A percentile compares a stretch with the other conserved stretches of the same genome.
phyloP scores from a whole-genome alignment of 148 eudicot genomes.

The Talinum fruticosum region DNA sequence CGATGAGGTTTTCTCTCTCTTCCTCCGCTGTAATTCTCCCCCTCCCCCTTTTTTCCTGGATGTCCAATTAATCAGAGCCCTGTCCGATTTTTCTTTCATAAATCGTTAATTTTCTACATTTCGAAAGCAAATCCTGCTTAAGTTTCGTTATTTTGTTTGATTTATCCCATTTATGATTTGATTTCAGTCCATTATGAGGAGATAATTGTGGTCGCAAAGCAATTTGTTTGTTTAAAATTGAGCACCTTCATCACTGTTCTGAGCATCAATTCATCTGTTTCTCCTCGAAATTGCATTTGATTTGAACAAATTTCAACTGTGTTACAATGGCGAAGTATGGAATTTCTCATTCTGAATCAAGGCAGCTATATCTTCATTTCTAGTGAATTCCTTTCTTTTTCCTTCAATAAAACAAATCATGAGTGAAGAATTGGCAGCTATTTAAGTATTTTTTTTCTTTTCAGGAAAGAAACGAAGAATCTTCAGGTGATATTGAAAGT shows the following conservation, averaged over 20 bases:
- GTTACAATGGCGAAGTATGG: too few species aligned
- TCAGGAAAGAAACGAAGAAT: slow-evolving; percentile 62
- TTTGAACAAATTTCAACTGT: too few species aligned
- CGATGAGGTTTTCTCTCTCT: slow-evolving; percentile 50
- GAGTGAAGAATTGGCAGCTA: background rate
- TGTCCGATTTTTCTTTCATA: background rate
- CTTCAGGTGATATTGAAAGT: slow-evolving; percentile 52
- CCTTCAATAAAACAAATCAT: too few species aligned
- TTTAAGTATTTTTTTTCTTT: background rate
- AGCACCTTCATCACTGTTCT: background rate
- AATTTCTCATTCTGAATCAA: too few species aligned
- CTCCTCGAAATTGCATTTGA: background rate
- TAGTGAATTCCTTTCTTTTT: too few species aligned
- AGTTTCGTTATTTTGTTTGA: background rate
- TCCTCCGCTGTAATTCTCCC: background rate
- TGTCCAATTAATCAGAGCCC: background rate
- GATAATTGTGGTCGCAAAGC: background rate
- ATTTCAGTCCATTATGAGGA: background rate
- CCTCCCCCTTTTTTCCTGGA: background rate
- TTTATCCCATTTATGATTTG: background rate
- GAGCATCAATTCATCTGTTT: background rate
- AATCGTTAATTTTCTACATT: background rate
- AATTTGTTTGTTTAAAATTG: background rate
- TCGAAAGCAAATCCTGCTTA: background rate
- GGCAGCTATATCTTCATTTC: too few species aligned